A percentile compares a stretch with the other conserved stretches of the same genome.
These are phyloP conservation scores for Russula earlei DNA, from an alignment of 768 basidiomycete species.

Conservation along the genomic window DNA sequence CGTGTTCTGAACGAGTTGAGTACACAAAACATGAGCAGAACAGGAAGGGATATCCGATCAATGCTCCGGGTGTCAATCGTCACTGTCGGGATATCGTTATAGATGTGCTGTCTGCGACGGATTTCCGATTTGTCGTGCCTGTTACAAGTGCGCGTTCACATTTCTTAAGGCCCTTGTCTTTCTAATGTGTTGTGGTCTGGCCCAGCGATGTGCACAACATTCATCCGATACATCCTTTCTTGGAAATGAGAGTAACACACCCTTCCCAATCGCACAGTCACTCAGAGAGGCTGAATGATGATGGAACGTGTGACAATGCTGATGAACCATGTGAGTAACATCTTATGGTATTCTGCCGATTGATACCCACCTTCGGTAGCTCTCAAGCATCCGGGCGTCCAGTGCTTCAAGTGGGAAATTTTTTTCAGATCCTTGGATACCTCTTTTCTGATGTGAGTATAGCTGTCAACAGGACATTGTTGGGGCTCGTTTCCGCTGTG, in stretches of 20 bases:
- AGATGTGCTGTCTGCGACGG: constrained; percentile 78
- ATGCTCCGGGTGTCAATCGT: constrained; percentile 75
- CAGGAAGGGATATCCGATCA: constrained; percentile 58
- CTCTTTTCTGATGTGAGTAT: neutral
- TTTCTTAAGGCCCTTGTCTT: neutral
- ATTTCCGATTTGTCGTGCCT: constrained; percentile 74
- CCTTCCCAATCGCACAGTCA: constrained; percentile 31
- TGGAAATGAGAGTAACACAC: constrained; percentile 63
- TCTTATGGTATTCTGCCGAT: neutral
- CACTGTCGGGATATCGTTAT: constrained; percentile 56
- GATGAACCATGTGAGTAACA: constrained; percentile 17
- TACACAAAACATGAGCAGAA: constrained; percentile 34
- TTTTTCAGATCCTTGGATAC: neutral
- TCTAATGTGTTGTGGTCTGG: constrained; percentile 4
- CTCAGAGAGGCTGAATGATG: constrained; percentile 26
- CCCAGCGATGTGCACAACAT: constrained; percentile 81
- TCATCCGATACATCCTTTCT: constrained; percentile 82
- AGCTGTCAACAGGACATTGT: constrained; percentile 87
- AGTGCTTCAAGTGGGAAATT: constrained; percentile 17
- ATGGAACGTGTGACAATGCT: constrained; percentile 2
- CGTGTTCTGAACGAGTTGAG: neutral
- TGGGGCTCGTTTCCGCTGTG: constrained; percentile 89
- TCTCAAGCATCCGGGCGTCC: constrained; percentile 17
- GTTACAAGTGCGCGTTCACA: constrained; percentile 52
- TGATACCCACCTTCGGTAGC: constrained; percentile 6